Evolutionary conservation across 1,284 basidiomycete species (phyloP).

Genomic region (Melampsora larici-populina): DNA sequence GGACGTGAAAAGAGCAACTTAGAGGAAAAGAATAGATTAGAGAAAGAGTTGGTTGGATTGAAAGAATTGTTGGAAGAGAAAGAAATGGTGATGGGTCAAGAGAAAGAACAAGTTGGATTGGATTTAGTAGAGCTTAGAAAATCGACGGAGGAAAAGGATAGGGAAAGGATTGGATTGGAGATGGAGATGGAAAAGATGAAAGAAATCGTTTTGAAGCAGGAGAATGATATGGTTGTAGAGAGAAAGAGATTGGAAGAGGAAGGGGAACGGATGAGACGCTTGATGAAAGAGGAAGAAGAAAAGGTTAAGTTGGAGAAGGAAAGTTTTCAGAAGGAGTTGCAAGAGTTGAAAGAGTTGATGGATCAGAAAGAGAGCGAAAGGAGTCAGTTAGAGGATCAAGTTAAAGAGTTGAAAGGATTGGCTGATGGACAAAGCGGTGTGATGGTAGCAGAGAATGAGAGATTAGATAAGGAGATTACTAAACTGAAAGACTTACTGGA

Average conservation of each 20-base stretch:
- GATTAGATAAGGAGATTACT: too few relatives aligned
- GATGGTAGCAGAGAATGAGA: too few relatives aligned
- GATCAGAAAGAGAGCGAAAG: not conserved
- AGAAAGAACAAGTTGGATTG: conserved; percentile 25
- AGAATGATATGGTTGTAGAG: not conserved
- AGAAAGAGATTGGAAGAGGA: not conserved
- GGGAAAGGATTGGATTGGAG: not conserved
- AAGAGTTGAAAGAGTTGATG: not conserved
- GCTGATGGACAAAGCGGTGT: not conserved
- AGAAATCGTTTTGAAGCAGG: not conserved
- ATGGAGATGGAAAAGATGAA: conserved; percentile 10
- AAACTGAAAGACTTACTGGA: not conserved
- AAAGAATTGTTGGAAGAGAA: conserved; percentile 3
- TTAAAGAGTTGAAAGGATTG: not conserved
- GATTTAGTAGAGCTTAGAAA: not conserved
- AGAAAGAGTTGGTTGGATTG: too few relatives aligned
- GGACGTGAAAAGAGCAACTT: too few relatives aligned
- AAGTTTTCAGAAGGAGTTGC: not conserved
- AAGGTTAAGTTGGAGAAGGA: not conserved
- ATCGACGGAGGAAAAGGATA: conserved; percentile 7
- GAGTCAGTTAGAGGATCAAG: not conserved
- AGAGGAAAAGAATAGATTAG: too few relatives aligned
- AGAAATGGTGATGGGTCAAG: conserved; percentile 10
- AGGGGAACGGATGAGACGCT: not conserved
- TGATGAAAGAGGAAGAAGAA: not conserved